Percentiles rank a stretch among this genome's conserved stretches.
These are phyloP conservation scores for Candida broadrunensis DNA, from an alignment of 805 yeast genomes.

Conservation along the genomic window DNA sequence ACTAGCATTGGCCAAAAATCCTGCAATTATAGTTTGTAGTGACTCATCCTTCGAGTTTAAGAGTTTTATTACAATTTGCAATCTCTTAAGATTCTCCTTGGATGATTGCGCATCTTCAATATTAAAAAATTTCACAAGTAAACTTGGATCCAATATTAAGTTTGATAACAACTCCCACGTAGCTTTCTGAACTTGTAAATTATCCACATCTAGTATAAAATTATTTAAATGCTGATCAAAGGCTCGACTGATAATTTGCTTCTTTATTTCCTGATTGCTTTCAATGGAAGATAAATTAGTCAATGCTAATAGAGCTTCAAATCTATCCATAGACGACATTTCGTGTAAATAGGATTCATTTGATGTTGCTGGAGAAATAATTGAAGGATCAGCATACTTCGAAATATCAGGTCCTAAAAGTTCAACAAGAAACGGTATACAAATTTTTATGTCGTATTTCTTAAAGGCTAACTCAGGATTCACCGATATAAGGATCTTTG, in stretches of 20 bases:
- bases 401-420: slow-evolving; percentile 35
- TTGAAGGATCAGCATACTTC: slow-evolving; percentile 12
- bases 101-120: slow-evolving; percentile 28
- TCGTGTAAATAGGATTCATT: slow-evolving; percentile 20
- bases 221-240: slow-evolving; percentile 46
- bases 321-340: slow-evolving; percentile 40
- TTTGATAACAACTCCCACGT: slow-evolving; percentile 65
- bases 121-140: slow-evolving; percentile 59
- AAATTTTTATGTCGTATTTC: slow-evolving; percentile 36
- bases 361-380: not conserved
- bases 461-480: slow-evolving; percentile 42
- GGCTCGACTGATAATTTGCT: slow-evolving; percentile 41
- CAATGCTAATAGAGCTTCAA: slow-evolving; percentile 59
- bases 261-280: slow-evolving; percentile 35
- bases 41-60: slow-evolving; percentile 28
- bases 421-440: slow-evolving; percentile 49
- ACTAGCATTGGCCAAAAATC: slow-evolving; percentile 39
- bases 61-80: slow-evolving; percentile 27
- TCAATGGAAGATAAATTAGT: slow-evolving; percentile 61
- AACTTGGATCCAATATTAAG: slow-evolving; percentile 39
- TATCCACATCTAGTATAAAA: slow-evolving; percentile 35
- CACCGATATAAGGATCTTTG: slow-evolving; percentile 42
- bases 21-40: slow-evolving; percentile 31
- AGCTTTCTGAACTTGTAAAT: slow-evolving; percentile 50
- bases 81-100: slow-evolving; percentile 22